Evolutionary conservation across 140 eudicot species (phyloP).

Genomic region (Cichorium intybus): DNA sequence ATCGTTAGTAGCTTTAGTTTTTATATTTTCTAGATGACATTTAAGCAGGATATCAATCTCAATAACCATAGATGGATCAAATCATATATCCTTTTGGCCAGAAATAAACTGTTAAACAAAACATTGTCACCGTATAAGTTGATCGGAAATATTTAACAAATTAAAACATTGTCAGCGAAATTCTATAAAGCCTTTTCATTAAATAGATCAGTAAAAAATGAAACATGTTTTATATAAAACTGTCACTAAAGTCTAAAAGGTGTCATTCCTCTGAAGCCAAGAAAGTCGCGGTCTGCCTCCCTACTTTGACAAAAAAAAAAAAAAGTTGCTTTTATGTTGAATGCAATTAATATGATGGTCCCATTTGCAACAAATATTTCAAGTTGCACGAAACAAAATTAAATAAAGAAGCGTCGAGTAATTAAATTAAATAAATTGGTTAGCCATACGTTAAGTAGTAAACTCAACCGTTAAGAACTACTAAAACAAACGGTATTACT

Average conservation of each 20-base stretch:
- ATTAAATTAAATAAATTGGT: not conserved
- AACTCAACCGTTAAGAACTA: not conserved
- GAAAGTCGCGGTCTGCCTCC: slow-evolving; percentile 24
- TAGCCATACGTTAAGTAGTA: not conserved
- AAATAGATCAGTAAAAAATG: not conserved
- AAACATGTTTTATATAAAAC: not conserved
- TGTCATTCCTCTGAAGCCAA: not conserved
- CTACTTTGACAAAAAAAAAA: slow-evolving; percentile 25
- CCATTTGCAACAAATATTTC: not conserved
- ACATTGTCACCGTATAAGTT: not conserved
- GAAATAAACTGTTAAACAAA: too few relatives aligned
- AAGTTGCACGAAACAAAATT: not conserved
- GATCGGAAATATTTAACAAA: not conserved
- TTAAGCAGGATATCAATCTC: too few relatives aligned
- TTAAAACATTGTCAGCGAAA: too few relatives aligned
- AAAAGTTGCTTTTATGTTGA: slow-evolving; percentile 25
- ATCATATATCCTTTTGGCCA: too few relatives aligned
- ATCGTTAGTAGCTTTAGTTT: too few relatives aligned
- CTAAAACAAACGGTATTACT: not conserved
- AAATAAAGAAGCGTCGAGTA: not conserved
- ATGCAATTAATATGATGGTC: not conserved
- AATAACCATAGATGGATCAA: too few relatives aligned
- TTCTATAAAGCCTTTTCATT: not conserved
- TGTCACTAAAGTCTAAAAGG: slow-evolving; percentile 7
- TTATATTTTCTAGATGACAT: too few relatives aligned